These are phyloP conservation scores for Ambrosia hybrid DNA, from an alignment of 140 eudicot species.

Conservation along the genomic window DNA sequence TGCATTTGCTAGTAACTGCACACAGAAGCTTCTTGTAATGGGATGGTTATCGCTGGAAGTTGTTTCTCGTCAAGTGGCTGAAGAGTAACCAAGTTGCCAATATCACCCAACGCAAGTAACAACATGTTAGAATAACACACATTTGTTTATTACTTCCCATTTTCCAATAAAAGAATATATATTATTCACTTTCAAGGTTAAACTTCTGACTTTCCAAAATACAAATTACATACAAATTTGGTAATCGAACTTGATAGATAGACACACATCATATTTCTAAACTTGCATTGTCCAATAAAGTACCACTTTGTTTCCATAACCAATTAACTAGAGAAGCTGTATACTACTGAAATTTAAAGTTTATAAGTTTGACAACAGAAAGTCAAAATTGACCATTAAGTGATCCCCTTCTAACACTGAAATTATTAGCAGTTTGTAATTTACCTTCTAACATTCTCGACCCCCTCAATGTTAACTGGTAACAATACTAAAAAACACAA, in stretches of 20 bases:
- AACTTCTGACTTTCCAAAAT: not conserved
- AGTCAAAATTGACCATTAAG: not conserved
- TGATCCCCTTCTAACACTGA: too few species aligned
- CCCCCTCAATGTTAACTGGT: too few species aligned
- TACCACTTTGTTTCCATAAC: conserved; percentile 10
- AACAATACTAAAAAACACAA: too few species aligned
- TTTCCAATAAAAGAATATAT: not conserved
- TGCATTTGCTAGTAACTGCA: conserved; percentile 82
- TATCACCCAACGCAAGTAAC: conserved; percentile 52
- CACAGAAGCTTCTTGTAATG: conserved; percentile 84
- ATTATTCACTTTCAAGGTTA: conserved; percentile 8
- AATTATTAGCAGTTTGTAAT: too few species aligned
- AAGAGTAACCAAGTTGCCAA: conserved; percentile 64
- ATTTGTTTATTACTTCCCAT: not conserved
- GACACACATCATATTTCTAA: too few species aligned
- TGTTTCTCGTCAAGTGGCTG: conserved; percentile 57
- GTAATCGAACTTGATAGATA: too few species aligned
- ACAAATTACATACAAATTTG: too few species aligned
- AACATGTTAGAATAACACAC: not conserved
- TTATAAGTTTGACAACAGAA: conserved; percentile 1
- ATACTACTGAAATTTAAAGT: not conserved
- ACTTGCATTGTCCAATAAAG: not conserved
- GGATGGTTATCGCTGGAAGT: conserved; percentile 61
- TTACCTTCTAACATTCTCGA: too few species aligned
- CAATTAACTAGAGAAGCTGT: not conserved